Base-by-base conservation (phyloP, 345 rosid species). In the Diplotaxis tenuifolia region DNA sequence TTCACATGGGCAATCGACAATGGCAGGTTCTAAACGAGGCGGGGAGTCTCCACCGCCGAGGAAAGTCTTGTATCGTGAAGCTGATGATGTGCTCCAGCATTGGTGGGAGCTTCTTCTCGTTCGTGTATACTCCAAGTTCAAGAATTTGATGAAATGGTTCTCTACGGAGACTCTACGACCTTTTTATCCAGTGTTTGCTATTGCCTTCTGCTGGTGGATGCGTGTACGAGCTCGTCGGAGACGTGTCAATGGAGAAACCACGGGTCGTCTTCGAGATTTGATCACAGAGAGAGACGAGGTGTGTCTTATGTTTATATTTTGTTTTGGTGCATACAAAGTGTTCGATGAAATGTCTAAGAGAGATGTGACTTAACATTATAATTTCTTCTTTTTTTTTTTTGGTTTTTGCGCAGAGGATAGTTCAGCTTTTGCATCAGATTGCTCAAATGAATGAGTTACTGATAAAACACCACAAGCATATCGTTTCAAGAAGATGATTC, bases 381-480 rank as follows among this genome's bases (percentile, higher is more conserved):
- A 2, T n/a, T 14, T 1, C 6, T 1, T 0, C 5, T 4, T 36
- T 14, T 55, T 50, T 6, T 19, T 21, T 67, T 8, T 0, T 52
- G 18, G 4, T 62, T 38, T 50, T 20, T 65, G 52, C n/a, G 27
- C 86, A 86, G 93, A 82, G 77, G 75, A 86, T 88, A 52, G 50
- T 65, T 52, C 69, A 80, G 79, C 85, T 88, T 1, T 67, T 86
- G 76, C 79, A 78, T 54, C 87, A 88, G 61, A 81, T 88, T 23
- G 90, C 82, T 67, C 78, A 85, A 62, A 82, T 84, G 83, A 88
- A 88, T 67, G 83, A 86, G 71, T 67, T 81, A 65, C 73, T 85
- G 10, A 9, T 88, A n/a, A 75, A 67, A 6, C 85, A 80, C 9
- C 87, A 86, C 78, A 86, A 73, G 64, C 80, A 65, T 56, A 38